A percentile compares a stretch with the other conserved stretches of the same genome.
phyloP scores from a whole-genome alignment of 78 protist genomes.

The Dictyostelium capitatum region DNA sequence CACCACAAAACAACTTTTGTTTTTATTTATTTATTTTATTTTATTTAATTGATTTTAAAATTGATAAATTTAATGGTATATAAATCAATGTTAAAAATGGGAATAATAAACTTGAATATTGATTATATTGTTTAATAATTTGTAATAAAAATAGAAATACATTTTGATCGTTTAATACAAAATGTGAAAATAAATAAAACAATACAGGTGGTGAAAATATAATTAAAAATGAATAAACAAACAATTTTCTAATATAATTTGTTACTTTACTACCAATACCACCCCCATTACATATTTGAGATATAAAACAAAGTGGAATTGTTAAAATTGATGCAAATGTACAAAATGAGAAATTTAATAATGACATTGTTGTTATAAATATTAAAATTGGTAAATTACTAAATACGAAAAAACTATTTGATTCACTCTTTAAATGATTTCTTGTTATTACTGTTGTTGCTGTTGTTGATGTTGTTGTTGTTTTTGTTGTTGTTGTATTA shows the following conservation, averaged over 20 bases:
- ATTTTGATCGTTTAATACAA: background rate
- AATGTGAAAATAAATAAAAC: background rate
- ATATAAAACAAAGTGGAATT: constrained; percentile 54
- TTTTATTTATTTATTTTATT: too few species aligned
- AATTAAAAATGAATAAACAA: background rate
- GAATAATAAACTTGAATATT: constrained; percentile 36
- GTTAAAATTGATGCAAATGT: constrained; percentile 55
- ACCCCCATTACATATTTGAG: background rate
- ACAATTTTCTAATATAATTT: background rate
- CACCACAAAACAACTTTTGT: too few species aligned
- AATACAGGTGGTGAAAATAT: constrained; percentile 49
- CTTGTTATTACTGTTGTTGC: background rate
- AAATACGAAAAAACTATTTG: constrained; percentile 62
- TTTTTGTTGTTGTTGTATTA: too few species aligned
- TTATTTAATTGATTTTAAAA: constrained; percentile 11
- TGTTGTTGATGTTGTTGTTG: background rate
- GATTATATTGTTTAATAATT: constrained; percentile 45
- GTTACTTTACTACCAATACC: background rate
- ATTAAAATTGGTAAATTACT: constrained; percentile 57
- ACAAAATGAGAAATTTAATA: constrained; percentile 68
- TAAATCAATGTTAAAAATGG: constrained; percentile 60
- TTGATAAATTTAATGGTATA: constrained; percentile 62
- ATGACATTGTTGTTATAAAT: constrained; percentile 63
- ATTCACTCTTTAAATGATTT: constrained; percentile 35
- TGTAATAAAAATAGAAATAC: background rate